phyloP scores from a whole-genome alignment of 495 filamentous ascomycete genomes.

The Parachaetomium inaequale region DNA sequence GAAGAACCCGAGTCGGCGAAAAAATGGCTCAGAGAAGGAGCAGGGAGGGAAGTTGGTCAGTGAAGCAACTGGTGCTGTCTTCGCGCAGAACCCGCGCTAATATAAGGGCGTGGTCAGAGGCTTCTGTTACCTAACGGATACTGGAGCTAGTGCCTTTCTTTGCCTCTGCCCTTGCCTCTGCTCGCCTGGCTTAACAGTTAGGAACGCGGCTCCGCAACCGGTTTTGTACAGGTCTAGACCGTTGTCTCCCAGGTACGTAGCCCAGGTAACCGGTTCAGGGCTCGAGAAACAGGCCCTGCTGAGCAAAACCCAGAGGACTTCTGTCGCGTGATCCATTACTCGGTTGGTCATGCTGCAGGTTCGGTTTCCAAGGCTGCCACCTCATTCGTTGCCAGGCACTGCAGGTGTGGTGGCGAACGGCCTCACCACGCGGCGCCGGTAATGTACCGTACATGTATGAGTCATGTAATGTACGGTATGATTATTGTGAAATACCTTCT shows the following conservation, averaged over 20 bases:
- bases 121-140: constrained; percentile 10
- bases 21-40: not conserved
- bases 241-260: not conserved
- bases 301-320: not conserved
- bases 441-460: not conserved
- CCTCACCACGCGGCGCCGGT: too few species aligned
- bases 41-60: not conserved
- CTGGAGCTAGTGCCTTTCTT: not conserved
- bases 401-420: too few species aligned
- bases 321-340: not conserved
- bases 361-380: not conserved
- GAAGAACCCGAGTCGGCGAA: not conserved
- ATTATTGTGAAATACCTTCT: not conserved
- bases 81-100: not conserved
- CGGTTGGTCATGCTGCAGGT: not conserved
- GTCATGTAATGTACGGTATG: not conserved
- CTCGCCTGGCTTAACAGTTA: not conserved
- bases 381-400: too few species aligned
- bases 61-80: not conserved
- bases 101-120: not conserved
- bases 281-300: too few species aligned
- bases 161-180: too few species aligned
- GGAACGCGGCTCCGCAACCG: not conserved
- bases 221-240: not conserved
- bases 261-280: not conserved